phyloP scores from a whole-genome alignment of 1,284 basidiomycete genomes.

The Puccinia hordei region DNA sequence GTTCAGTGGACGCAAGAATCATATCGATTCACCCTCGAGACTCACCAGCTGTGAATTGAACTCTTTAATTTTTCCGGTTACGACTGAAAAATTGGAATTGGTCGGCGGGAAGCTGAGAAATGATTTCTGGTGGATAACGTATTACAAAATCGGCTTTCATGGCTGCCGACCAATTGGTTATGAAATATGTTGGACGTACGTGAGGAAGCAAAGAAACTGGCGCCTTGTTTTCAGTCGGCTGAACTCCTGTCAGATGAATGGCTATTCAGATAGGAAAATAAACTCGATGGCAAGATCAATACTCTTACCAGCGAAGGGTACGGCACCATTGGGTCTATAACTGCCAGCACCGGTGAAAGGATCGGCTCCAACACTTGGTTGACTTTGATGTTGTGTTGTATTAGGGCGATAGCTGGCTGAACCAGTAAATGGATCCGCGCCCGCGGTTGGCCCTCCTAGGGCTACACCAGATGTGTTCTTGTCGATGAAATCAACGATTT shows the following conservation, averaged over 20 bases:
- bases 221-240: background rate
- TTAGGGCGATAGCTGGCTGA: constrained; percentile 37
- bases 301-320: constrained; percentile 18
- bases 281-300: background rate
- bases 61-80: constrained; percentile 38
- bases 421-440: constrained; percentile 46
- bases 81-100: constrained; percentile 32
- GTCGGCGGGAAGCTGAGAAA: constrained; percentile 45
- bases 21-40: background rate
- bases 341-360: constrained; percentile 42
- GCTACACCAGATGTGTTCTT: constrained; percentile 74
- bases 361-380: constrained; percentile 28
- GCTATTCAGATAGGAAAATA: constrained; percentile 1
- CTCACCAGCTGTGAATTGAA: constrained; percentile 44
- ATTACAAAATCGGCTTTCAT: constrained; percentile 17
- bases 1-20: background rate
- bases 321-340: constrained; percentile 19
- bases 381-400: background rate
- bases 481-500: constrained; percentile 92
- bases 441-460: constrained; percentile 25
- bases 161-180: background rate
- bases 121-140: constrained; percentile 9
- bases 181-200: constrained; percentile 1
- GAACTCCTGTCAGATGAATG: constrained; percentile 6
- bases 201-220: constrained; percentile 22